A percentile compares a stretch with the other conserved stretches of the same genome.
Conservation (phyloP, 1,284 basidiomycete genomes). For the Cryptococcus depauperatus region DNA sequence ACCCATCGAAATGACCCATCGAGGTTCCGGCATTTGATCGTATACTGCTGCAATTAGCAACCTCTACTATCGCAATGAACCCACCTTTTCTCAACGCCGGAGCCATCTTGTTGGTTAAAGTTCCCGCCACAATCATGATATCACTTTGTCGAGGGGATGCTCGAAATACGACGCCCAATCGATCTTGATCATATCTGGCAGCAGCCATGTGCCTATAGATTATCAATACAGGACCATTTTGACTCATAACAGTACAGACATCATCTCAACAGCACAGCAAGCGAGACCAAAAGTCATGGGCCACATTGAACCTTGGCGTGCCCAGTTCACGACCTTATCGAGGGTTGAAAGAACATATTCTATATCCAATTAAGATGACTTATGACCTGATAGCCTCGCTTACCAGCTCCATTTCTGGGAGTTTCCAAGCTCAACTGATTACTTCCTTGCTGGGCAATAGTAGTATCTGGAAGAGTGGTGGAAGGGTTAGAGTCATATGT, state of each 20-base stretch:
- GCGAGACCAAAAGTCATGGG: slow-evolving; percentile 98
- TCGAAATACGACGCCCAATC: slow-evolving; percentile 95
- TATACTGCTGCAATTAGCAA: slow-evolving; percentile 52
- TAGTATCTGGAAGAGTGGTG: slow-evolving; percentile 40
- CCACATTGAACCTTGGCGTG: slow-evolving; percentile 96
- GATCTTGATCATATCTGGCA: slow-evolving; percentile 96
- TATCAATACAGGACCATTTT: neutral
- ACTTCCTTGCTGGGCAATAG: slow-evolving; percentile 61
- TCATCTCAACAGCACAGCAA: slow-evolving; percentile 99
- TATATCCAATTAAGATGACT: slow-evolving; percentile 33
- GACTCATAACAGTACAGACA: slow-evolving; percentile 46
- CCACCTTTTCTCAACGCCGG: slow-evolving; percentile 74
- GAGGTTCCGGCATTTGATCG: slow-evolving; percentile 93
- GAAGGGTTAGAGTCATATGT: slow-evolving; percentile 24
- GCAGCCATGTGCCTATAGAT: slow-evolving; percentile 58
- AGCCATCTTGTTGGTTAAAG: slow-evolving; percentile 99
- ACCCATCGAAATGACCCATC: slow-evolving; percentile 99
- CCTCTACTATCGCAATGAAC: neutral
- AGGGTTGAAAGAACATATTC: slow-evolving; percentile 95
- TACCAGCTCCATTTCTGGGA: slow-evolving; percentile 81
- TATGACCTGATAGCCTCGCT: slow-evolving; percentile 26
- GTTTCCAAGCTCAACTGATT: slow-evolving; percentile 80
- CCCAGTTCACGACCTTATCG: slow-evolving; percentile 98
- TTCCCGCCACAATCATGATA: slow-evolving; percentile 99
- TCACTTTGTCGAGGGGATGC: slow-evolving; percentile 95